Base-by-base conservation (phyloP, 1,284 basidiomycete genomes). In the Peniophora sp. region DNA sequence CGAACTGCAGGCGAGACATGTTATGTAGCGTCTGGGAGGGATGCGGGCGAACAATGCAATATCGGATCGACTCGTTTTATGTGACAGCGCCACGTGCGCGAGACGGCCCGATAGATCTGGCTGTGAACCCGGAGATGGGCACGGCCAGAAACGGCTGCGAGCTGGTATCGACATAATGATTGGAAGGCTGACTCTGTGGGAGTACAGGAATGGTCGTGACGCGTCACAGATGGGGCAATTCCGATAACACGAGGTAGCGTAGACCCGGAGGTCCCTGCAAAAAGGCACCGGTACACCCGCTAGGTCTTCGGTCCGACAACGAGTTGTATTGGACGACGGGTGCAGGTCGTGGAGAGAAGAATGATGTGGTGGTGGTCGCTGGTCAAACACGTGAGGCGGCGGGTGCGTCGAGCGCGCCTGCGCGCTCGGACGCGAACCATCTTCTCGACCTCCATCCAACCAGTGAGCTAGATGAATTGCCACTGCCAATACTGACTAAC, bases 1-100 rank as follows among this genome's bases (percentile, higher is more conserved):
- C 52, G 64, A 56, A 58, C 62, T 57, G 54, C 58, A 54, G 51
- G 57, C 53, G 10, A n/a, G 34, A 10, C 37, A 63, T 61, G 59
- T 55, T 59, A 56, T 6, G 5, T 6, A 5, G 27, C 27, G 27
- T n/a, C n/a, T n/a, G 27, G 27, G 12, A 12, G 27, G 27, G 27
- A 32, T 32, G 27, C 12, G 27, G 27, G 5, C 27, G 27, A 6
- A 32, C 27, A 32, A 32, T 32, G 27, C 27, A 12, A 32, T 32
- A 32, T 32, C 27, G 17, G 9, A 8, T 24, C 15, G 8, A 24
- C 44, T 14, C 20, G 18, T 24, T 45, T 18, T 22, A 18, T 47
- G 41, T 34, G n/a, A 24, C 37, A 47, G n/a, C 15, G 37, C 48
- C 48, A 32, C 48, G 43, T 22, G 42, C 15, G 20, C 34, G 17